Evolutionary conservation across 768 basidiomycete genomes (phyloP).

Genomic region (Russula olivacea): DNA sequence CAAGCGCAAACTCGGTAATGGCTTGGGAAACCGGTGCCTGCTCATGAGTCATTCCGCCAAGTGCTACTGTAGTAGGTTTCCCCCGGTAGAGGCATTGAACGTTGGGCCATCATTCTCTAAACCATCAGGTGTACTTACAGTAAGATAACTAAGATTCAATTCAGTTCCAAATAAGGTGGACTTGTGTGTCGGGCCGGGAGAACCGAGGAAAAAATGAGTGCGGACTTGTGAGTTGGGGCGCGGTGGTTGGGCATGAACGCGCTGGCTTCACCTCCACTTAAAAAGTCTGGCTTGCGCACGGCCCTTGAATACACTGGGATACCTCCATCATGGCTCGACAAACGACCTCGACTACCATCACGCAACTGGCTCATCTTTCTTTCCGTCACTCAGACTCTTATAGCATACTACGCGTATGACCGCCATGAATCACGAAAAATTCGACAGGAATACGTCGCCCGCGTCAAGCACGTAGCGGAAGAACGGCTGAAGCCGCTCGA

Average conservation of each 20-base stretch:
- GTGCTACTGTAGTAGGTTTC: too few species aligned
- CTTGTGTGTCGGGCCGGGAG: conserved; percentile 6
- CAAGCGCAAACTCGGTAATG: conserved; percentile 75
- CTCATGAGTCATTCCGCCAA: conserved; percentile 98
- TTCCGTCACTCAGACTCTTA: conserved; percentile 59
- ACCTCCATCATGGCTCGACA: conserved; percentile 71
- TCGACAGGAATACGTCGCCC: conserved; percentile 69
- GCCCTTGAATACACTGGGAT: conserved; percentile 64
- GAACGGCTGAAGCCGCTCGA: conserved; percentile 59
- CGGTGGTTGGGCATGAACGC: conserved; percentile 7
- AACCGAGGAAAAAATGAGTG: neutral
- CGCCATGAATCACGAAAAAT: conserved; percentile 73
- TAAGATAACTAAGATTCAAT: too few species aligned
- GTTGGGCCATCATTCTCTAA: too few species aligned
- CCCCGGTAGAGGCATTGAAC: too few species aligned
- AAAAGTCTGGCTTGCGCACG: conserved; percentile 50
- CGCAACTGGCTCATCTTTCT: conserved; percentile 95
- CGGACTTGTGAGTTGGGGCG: neutral
- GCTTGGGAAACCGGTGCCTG: conserved; percentile 80
- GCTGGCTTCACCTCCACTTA: conserved; percentile 3
- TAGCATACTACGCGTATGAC: conserved; percentile 82
- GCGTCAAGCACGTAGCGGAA: conserved; percentile 72
- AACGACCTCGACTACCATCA: conserved; percentile 80
- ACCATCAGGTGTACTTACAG: too few species aligned
- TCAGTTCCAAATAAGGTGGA: too few species aligned